Evolutionary conservation across 106 monocot species (phyloP).

Genomic region (Vanilla planifolia): DNA sequence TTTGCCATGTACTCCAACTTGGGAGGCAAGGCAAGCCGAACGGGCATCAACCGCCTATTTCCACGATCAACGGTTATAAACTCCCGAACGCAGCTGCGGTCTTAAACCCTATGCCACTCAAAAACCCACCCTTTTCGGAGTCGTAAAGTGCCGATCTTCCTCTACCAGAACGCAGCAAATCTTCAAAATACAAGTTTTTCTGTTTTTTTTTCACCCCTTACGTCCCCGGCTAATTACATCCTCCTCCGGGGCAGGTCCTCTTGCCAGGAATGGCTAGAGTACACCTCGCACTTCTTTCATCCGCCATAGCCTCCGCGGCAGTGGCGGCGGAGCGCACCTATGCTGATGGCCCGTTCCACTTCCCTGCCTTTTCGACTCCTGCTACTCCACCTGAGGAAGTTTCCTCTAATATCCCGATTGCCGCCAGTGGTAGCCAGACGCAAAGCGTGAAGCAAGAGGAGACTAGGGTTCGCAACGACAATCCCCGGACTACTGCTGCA

Average conservation of each 20-base stretch:
- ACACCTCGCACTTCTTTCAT: constrained; percentile 19
- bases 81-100: background rate
- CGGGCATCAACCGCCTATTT: background rate
- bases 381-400: constrained; percentile 3
- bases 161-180: background rate
- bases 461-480: constrained; percentile 45
- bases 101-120: constrained; percentile 15
- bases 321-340: constrained; percentile 32
- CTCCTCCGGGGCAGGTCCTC: background rate
- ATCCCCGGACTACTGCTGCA: constrained; percentile 73
- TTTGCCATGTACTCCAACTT: background rate
- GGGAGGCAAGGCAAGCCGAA: background rate
- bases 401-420: background rate
- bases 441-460: constrained; percentile 11
- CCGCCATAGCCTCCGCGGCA: constrained; percentile 29
- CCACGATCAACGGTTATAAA: constrained; percentile 10
- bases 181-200: too few species aligned
- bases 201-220: background rate
- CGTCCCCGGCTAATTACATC: background rate
- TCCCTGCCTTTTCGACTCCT: constrained; percentile 25
- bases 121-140: background rate
- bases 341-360: constrained; percentile 40
- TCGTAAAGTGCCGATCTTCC: background rate
- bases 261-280: constrained; percentile 12
- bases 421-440: constrained; percentile 6